phyloP scores from a whole-genome alignment of 768 basidiomycete genomes.

The Mycena kentingensis region DNA sequence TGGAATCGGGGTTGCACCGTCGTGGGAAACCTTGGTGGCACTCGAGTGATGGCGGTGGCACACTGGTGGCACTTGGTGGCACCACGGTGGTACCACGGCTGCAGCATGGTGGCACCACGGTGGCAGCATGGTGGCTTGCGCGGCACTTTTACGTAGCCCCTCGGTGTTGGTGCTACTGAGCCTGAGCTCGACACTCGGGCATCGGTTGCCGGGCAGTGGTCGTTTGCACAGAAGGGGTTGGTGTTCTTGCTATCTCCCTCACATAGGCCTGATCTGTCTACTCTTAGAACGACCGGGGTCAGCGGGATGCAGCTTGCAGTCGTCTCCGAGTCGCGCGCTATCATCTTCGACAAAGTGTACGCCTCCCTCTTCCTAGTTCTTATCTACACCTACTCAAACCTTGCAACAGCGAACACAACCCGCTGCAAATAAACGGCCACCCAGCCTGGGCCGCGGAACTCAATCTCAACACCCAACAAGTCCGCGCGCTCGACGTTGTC shows the following conservation, averaged over 20 bases:
- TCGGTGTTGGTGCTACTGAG: not conserved
- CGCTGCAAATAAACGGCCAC: conserved; percentile 43
- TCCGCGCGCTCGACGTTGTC: conserved; percentile 35
- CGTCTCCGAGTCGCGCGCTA: conserved; percentile 24
- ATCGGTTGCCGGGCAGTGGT: conserved; percentile 14
- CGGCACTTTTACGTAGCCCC: no score
- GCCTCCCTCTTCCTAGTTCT: not conserved
- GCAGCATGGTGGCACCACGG: no score
- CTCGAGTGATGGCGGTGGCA: no score
- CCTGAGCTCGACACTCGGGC: conserved; percentile 9
- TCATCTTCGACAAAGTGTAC: conserved; percentile 30
- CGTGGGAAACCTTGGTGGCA: no score
- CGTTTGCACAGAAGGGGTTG: conserved; percentile 15
- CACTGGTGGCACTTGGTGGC: no score
- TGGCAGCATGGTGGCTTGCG: no score
- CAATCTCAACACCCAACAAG: conserved; percentile 41
- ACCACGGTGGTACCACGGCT: no score
- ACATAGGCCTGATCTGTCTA: not conserved
- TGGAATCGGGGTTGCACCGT: no score
- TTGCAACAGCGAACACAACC: conserved; percentile 37
- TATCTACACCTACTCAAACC: not conserved
- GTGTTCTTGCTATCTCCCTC: not conserved
- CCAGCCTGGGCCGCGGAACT: conserved; percentile 49
- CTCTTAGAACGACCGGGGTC: conserved; percentile 25
- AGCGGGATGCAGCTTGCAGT: conserved; percentile 26